A percentile compares a stretch with the other conserved stretches of the same genome.
These are phyloP conservation scores for Eutrema yunnanense DNA, from an alignment of 345 rosid species.

Conservation along the genomic window DNA sequence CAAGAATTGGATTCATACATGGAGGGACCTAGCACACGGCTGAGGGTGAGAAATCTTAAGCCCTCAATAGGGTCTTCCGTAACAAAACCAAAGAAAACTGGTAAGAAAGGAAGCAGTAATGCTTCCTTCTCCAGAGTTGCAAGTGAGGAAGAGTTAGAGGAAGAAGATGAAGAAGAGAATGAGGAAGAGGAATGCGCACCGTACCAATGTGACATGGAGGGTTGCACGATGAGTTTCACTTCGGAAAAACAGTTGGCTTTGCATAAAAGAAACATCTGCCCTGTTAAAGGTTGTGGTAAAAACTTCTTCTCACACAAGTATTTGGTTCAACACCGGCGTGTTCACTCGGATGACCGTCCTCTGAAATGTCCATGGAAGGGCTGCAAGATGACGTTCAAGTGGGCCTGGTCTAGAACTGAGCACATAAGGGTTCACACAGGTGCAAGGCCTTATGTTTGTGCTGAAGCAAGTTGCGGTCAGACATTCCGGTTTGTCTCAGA, in stretches of 20 bases:
- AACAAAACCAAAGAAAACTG: conserved; percentile 40
- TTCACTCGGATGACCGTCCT: conserved; percentile 88
- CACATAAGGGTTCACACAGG: conserved; percentile 99
- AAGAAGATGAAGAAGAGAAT: conserved; percentile 45
- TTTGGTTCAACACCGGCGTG: conserved; percentile 89
- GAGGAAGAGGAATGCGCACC: conserved; percentile 36
- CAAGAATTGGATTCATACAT: conserved; percentile 35
- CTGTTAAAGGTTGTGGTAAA: conserved; percentile 91
- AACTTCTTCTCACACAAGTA: conserved; percentile 94
- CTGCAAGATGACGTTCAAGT: conserved; percentile 95
- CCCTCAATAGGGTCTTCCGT: conserved; percentile 35
- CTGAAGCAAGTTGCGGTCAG: conserved; percentile 85
- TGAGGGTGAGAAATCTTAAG: conserved; percentile 56
- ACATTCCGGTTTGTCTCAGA: conserved; percentile 94
- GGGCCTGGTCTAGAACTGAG: conserved; percentile 99
- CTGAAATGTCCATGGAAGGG: conserved; percentile 99
- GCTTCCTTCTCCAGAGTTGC: conserved; percentile 29
- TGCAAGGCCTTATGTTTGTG: conserved; percentile 83
- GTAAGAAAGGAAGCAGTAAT: conserved; percentile 43
- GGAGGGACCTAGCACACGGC: conserved; percentile 78
- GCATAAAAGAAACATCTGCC: conserved; percentile 84
- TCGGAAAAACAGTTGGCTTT: conserved; percentile 62
- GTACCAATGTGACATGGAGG: conserved; percentile 81
- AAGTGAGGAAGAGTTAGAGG: conserved; percentile 41
- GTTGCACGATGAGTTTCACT: conserved; percentile 80